Evolutionary conservation across 2,329 filamentous ascomycete species (phyloP).

Genomic region (Arthrobotrys megalospora): DNA sequence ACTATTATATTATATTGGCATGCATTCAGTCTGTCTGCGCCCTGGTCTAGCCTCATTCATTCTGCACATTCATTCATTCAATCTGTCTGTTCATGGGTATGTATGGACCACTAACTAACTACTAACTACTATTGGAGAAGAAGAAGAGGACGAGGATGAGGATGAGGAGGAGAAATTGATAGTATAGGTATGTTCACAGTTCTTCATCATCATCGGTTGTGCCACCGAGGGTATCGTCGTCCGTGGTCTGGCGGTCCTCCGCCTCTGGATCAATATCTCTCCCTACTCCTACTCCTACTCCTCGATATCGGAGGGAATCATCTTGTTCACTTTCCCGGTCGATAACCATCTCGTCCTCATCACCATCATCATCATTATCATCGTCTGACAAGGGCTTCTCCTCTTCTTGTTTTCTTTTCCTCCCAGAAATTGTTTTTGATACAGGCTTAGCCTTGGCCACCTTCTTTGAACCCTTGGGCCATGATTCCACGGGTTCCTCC

Average conservation of each 20-base stretch:
- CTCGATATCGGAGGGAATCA: constrained; percentile 3
- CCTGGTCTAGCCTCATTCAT: too few relatives aligned
- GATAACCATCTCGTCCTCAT: constrained; percentile 9
- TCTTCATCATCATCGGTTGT: constrained; percentile 45
- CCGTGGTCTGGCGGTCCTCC: constrained; percentile 48
- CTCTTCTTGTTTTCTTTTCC: constrained; percentile 47
- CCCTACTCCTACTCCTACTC: neutral
- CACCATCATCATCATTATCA: neutral
- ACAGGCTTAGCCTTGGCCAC: neutral
- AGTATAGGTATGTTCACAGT: constrained; percentile 7
- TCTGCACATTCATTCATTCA: too few relatives aligned
- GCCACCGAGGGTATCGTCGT: constrained; percentile 37
- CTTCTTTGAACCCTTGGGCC: neutral
- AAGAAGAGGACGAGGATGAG: neutral
- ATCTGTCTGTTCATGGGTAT: too few relatives aligned
- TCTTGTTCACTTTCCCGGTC: constrained; percentile 6
- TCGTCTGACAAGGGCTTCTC: neutral
- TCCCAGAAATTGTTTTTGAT: constrained; percentile 19
- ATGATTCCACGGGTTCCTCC: constrained; percentile 2
- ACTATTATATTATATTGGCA: too few relatives aligned
- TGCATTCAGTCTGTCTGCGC: too few relatives aligned
- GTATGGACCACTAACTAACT: too few relatives aligned
- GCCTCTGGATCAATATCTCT: constrained; percentile 10
- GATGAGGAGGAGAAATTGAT: too few relatives aligned
- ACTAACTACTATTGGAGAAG: too few relatives aligned